Base-by-base conservation (phyloP, 352 stramenopile species). In the Phytopythium cucurbitacearum region DNA sequence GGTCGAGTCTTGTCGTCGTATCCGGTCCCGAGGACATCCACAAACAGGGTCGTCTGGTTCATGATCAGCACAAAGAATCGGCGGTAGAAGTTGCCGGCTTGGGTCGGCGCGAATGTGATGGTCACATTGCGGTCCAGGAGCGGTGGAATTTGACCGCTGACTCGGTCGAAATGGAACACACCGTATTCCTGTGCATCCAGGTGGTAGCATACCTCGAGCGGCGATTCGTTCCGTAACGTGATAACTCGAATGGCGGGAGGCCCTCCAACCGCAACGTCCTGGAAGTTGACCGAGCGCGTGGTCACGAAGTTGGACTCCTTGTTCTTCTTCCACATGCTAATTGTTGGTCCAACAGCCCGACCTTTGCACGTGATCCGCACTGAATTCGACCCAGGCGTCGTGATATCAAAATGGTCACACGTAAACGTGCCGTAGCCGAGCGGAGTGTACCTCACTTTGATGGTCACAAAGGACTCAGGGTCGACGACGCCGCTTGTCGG, bases 41-140 rank as follows among this genome's bases (percentile, higher is more conserved):
- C 65, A 53, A 82, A 96, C 7, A 85, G 64, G 7, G 89, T 79
- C 35, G 72, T 81, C 58, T 96, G 86, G 61, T 97, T 87, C 37
- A 96, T 76, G 5, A 96, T 32, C 2, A 97, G 47, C 13, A 94
- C 13, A 59, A 95, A 97, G 47, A 97, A 71, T 1, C 91, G 70
- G 0, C 89, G 75, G 59, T 97, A 98, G 69, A 96, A 98, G 51
- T 98, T 98, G 13, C 82, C 87, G 1, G 85, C 42, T 13, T 75
- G 75, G n/a, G 61, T 51, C 4, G 68, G 72, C 8, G 86, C 73
- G 57, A 98, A 98, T 5, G 64, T 80, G 15, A 98, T 69, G 1
- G 77, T 95, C 40, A 98, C 68, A 36, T 84, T 83, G 10, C 71
- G 43, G 11, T 96, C 86, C 33, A 93, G 61, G 15, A 89, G 70